Conservation (phyloP, 768 basidiomycete species). For the Sistotremastrum niveocremeum region DNA sequence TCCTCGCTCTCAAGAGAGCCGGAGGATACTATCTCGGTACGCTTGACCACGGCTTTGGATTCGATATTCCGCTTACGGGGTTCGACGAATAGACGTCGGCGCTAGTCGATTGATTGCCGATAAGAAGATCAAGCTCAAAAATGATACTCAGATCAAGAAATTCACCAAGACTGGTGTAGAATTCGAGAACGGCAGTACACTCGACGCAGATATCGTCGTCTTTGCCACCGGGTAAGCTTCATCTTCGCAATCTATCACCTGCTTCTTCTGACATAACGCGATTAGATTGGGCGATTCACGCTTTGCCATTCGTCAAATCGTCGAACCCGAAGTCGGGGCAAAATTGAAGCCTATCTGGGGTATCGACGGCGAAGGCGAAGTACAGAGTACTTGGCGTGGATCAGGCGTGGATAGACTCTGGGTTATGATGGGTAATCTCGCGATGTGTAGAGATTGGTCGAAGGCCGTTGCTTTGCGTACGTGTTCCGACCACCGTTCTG, state of each 20-base stretch:
- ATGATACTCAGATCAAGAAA: constrained; percentile 33
- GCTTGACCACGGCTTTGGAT: background rate
- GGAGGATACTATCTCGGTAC: constrained; percentile 61
- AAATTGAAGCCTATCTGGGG: constrained; percentile 49
- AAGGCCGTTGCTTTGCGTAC: constrained; percentile 51
- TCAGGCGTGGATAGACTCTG: constrained; percentile 40
- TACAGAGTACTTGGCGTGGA: constrained; percentile 35
- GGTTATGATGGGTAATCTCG: constrained; percentile 54
- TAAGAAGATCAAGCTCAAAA: constrained; percentile 60
- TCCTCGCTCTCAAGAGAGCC: constrained; percentile 31
- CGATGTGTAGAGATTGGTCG: constrained; percentile 51
- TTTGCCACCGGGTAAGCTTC: constrained; percentile 41
- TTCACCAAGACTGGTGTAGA: constrained; percentile 30
- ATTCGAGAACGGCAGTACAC: constrained; percentile 34
- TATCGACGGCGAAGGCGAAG: constrained; percentile 49
- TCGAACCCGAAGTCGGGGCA: constrained; percentile 30
- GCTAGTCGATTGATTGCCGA: constrained; percentile 48
- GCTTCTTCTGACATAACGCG: background rate
- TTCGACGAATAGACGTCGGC: constrained; percentile 31
- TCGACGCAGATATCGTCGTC: constrained; percentile 41
- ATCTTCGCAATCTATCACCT: background rate
- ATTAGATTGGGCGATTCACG: constrained; percentile 33
- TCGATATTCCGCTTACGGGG: background rate
- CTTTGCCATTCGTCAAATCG: constrained; percentile 26
- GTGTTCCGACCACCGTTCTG: constrained; percentile 14